These are phyloP conservation scores for Neocallimastix lanati DNA, from an alignment of 192 early-diverging fungal genomes.

Conservation along the genomic window DNA sequence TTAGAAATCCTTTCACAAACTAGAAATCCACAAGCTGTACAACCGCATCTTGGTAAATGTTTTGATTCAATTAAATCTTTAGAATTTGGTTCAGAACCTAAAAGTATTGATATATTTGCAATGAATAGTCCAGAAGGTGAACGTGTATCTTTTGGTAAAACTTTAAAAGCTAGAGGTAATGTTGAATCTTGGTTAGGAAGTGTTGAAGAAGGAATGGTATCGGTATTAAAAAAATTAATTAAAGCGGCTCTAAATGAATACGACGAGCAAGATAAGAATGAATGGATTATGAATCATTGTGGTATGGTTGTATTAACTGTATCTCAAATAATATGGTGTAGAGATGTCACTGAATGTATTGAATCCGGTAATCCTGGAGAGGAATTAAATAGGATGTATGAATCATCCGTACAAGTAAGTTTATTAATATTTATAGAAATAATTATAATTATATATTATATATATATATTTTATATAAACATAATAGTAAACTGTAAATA, in stretches of 20 bases:
- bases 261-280: slow-evolving; percentile 20
- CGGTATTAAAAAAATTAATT: slow-evolving; percentile 20
- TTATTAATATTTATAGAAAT: too few species aligned
- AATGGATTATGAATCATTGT: slow-evolving; percentile 37
- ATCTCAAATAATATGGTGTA: slow-evolving; percentile 32
- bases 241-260: slow-evolving; percentile 32
- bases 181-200: slow-evolving; percentile 44
- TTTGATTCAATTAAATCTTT: slow-evolving; percentile 42
- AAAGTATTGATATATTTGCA: slow-evolving; percentile 32
- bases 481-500: too few species aligned
- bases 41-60: slow-evolving; percentile 40
- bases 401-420: slow-evolving; percentile 22
- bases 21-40: slow-evolving; percentile 39
- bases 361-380: slow-evolving; percentile 18
- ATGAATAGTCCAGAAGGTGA: slow-evolving; percentile 41
- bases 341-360: slow-evolving; percentile 26
- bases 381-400: slow-evolving; percentile 14
- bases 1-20: slow-evolving; percentile 42
- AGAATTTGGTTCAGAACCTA: slow-evolving; percentile 33
- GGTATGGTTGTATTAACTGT: slow-evolving; percentile 37
- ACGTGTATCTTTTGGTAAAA: slow-evolving; percentile 30
- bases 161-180: slow-evolving; percentile 41
- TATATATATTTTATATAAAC: too few species aligned
- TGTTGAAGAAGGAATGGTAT: slow-evolving; percentile 42
- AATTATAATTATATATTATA: too few species aligned